Evolutionary conservation across 495 filamentous ascomycete species (phyloP), one percentile per base, ranked within the genome.

Genomic region (Filosporella fistucella): DNA sequence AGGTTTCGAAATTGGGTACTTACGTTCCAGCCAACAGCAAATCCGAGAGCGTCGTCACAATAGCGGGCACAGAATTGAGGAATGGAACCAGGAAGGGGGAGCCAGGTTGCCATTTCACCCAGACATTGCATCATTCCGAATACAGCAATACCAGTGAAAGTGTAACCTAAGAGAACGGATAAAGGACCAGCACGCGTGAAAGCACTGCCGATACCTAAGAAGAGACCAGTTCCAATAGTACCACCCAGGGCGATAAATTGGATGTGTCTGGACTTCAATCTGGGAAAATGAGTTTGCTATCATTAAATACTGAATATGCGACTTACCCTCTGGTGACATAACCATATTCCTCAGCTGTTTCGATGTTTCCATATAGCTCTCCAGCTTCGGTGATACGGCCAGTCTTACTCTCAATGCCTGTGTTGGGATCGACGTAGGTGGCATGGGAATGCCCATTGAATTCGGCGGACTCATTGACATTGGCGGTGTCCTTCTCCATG

Each of bases 1-100:
- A 38, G 10, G 7, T 16, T 21, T 21, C 4, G 35, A 38, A 38
- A 20, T 38, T 38, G 16, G 5, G 59, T 38, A 63, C 63, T 52
- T 61, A 80, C 76, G 51, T 83, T 83, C 85, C 86, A 91, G 22
- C 85, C 86, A 61, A 90, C 81, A 16, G 86, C 78, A 58, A 91
- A 90, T 29, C 86, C 86, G 54, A 91, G 63, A 50, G 83, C 82
- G 26, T 78, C 75, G 54, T 89, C 84, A 47, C 85, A 75, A 45
- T 88, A 84, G 34, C 86, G 76, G 29, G 83, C 74, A 38, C 82
- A 84, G 58, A 86, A 91, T 29, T 84, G 69, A 17, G 86, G 85
- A 57, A 90, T 88, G 7, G 82, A 77, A 45, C 88, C 87, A 12
- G 85, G 78, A 22, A 89, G 74, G 6, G 87, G 87, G 14, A 89